Conservation (phyloP, 148 eudicot genomes). For the Nyssa sinensis region DNA sequence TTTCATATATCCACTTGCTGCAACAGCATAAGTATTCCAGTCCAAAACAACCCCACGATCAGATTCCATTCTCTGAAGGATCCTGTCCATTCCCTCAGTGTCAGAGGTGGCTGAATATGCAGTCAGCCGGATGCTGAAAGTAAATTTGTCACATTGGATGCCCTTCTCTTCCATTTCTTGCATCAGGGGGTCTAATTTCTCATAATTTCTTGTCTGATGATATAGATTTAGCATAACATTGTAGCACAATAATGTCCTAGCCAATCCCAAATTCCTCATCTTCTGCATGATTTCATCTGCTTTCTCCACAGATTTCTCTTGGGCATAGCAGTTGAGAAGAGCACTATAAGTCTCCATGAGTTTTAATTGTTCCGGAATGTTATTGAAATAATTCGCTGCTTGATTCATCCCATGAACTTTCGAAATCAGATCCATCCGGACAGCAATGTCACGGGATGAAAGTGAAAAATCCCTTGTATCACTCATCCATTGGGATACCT, state of each 20-base stretch:
- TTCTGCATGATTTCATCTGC: conserved; percentile 42
- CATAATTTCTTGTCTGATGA: conserved; percentile 17
- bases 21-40: conserved; percentile 29
- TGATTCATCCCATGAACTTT: conserved; percentile 39
- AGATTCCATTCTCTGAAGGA: conserved; percentile 31
- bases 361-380: conserved; percentile 23
- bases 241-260: conserved; percentile 11
- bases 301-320: conserved; percentile 34
- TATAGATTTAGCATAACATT: conserved; percentile 39
- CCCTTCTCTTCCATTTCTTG: conserved; percentile 34
- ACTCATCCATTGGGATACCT: conserved; percentile 56
- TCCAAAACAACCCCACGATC: conserved; percentile 26
- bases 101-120: conserved; percentile 26
- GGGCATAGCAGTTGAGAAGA: conserved; percentile 42
- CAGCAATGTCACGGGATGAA: conserved; percentile 31
- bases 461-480: conserved; percentile 25
- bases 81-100: conserved; percentile 23
- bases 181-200: conserved; percentile 26
- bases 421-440: conserved; percentile 38
- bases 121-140: conserved; percentile 28
- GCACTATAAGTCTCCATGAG: conserved; percentile 22
- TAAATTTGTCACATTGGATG: conserved; percentile 23
- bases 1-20: conserved; percentile 35
- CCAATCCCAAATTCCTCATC: conserved; percentile 30
- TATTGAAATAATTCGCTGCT: conserved; percentile 36